phyloP scores from a whole-genome alignment of 2,329 filamentous ascomycete genomes.

The Grosmannia clavigera region DNA sequence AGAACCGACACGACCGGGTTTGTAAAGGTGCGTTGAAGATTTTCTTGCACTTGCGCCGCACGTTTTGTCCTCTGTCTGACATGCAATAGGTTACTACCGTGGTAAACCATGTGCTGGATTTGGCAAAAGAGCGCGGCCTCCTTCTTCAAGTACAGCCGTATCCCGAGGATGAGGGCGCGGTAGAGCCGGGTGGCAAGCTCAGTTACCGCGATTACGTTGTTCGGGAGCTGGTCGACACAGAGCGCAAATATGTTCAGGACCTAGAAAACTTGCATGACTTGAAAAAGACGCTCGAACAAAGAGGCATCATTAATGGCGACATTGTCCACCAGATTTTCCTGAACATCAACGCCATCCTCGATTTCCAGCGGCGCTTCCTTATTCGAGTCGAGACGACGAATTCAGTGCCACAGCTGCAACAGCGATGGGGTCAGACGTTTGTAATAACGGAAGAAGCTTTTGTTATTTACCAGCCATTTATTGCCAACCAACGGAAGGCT shows the following conservation, averaged over 20 bases:
- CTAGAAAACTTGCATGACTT: slow-evolving; percentile 85
- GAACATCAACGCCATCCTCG: slow-evolving; percentile 87
- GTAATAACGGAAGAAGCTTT: slow-evolving; percentile 75
- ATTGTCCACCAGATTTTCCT: slow-evolving; percentile 89
- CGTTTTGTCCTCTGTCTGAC: not conserved
- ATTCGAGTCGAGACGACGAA: slow-evolving; percentile 96
- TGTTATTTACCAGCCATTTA: slow-evolving; percentile 90
- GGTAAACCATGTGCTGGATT: slow-evolving; percentile 83
- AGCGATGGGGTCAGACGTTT: slow-evolving; percentile 95
- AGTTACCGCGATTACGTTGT: slow-evolving; percentile 76
- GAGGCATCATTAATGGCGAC: slow-evolving; percentile 78
- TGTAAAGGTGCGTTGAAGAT: slow-evolving; percentile 56
- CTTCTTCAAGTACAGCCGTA: slow-evolving; percentile 50
- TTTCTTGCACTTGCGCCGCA: not conserved
- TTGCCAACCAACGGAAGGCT: slow-evolving; percentile 88
- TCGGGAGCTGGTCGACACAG: slow-evolving; percentile 82
- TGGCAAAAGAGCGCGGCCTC: slow-evolving; percentile 65
- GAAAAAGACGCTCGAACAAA: slow-evolving; percentile 81
- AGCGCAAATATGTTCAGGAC: slow-evolving; percentile 96
- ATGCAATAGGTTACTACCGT: slow-evolving; percentile 63
- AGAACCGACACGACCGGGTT: slow-evolving; percentile 94
- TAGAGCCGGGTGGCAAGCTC: slow-evolving; percentile 52
- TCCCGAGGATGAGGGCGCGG: slow-evolving; percentile 38
- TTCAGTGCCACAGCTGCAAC: slow-evolving; percentile 58
- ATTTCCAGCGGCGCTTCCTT: slow-evolving; percentile 89